Conservation (phyloP, 306 rosid genomes). For the Sphenostylis stenocarpa region DNA sequence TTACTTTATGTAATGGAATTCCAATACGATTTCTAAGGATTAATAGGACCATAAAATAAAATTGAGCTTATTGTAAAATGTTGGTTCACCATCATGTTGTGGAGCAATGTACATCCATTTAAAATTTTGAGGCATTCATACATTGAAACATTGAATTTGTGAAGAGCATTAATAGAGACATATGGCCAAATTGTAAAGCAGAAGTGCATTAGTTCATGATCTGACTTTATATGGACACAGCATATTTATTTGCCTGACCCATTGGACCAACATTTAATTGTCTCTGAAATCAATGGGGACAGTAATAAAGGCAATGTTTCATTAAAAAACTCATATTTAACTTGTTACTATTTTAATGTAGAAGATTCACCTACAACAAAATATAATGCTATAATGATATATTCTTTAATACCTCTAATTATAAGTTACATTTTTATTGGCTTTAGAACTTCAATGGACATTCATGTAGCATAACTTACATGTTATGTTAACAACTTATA, state of each 20-base stretch:
- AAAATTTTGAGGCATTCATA: background rate
- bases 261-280: background rate
- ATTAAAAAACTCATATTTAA: background rate
- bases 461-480: too few relatives aligned
- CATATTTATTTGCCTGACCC: constrained; percentile 7
- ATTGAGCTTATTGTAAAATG: background rate
- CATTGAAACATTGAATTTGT: background rate
- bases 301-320: background rate
- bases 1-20: background rate
- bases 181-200: background rate
- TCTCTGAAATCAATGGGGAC: background rate
- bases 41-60: background rate
- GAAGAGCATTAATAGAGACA: background rate
- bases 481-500: too few relatives aligned
- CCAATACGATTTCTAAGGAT: background rate
- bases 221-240: constrained; percentile 16
- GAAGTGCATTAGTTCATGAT: background rate
- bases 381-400: background rate
- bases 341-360: background rate
- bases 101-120: background rate
- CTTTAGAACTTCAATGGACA: background rate
- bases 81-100: background rate
- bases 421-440: background rate
- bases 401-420: background rate
- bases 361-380: background rate